Evolutionary conservation across 2,329 filamentous ascomycete genomes (phyloP).

Genomic region (Nemania diffusa): DNA sequence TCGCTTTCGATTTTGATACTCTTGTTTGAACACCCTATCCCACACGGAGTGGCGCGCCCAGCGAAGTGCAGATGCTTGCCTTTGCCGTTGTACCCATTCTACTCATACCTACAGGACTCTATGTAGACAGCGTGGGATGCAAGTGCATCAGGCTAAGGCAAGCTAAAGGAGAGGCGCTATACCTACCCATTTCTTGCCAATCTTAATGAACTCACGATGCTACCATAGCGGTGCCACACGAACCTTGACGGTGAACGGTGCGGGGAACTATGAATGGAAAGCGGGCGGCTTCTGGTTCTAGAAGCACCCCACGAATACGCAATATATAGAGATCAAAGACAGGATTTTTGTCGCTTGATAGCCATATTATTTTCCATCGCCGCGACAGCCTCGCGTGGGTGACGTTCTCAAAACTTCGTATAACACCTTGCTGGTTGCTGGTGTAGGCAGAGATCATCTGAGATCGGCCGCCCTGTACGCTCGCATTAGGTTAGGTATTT

Average conservation of each 20-base stretch:
- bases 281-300: conserved; percentile 18
- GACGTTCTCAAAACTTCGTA: conserved; percentile 17
- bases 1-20: background rate
- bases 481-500: conserved; percentile 10
- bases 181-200: conserved; percentile 14
- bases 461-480: conserved; percentile 14
- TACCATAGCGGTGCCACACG: conserved; percentile 29
- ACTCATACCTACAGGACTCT: conserved; percentile 7
- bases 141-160: conserved; percentile 22
- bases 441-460: conserved; percentile 12
- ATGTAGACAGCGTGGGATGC: conserved; percentile 29
- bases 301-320: conserved; percentile 23
- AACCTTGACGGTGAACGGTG: conserved; percentile 18
- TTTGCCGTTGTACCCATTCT: conserved; percentile 11
- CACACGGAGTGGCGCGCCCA: background rate
- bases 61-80: background rate
- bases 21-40: background rate
- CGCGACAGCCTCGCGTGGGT: conserved; percentile 24
- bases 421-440: background rate
- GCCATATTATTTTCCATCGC: conserved; percentile 17
- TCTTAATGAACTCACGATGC: conserved; percentile 18
- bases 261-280: conserved; percentile 23
- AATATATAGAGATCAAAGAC: background rate
- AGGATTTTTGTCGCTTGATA: conserved; percentile 9
- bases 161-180: conserved; percentile 20